phyloP scores from a whole-genome alignment of 495 filamentous ascomycete species.

The Talaromyces wortmannii region DNA sequence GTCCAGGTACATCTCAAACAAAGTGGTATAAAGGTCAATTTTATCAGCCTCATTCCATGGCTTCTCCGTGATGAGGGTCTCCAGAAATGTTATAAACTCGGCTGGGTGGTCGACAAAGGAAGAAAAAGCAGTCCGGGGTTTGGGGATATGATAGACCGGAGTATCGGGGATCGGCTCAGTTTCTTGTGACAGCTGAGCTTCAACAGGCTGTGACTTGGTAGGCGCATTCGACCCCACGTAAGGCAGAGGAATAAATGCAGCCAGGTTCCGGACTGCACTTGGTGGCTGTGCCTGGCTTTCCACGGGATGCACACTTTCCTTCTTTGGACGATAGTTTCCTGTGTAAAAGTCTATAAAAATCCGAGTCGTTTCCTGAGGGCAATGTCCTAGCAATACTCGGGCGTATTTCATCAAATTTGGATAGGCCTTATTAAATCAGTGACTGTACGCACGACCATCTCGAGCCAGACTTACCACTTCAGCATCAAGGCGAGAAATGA shows the following conservation, averaged over 20 bases:
- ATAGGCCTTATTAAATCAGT: slow-evolving; percentile 57
- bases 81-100: slow-evolving; percentile 85
- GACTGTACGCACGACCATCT: neutral
- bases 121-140: slow-evolving; percentile 87
- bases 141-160: slow-evolving; percentile 48
- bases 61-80: slow-evolving; percentile 68
- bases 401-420: slow-evolving; percentile 92
- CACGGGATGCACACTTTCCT: slow-evolving; percentile 47
- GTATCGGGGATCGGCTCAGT: slow-evolving; percentile 11
- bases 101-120: slow-evolving; percentile 91
- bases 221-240: slow-evolving; percentile 63
- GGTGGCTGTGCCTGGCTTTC: slow-evolving; percentile 50
- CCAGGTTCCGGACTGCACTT: slow-evolving; percentile 74
- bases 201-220: slow-evolving; percentile 28
- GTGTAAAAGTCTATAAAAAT: slow-evolving; percentile 93
- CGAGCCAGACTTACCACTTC: slow-evolving; percentile 50
- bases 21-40: slow-evolving; percentile 83
- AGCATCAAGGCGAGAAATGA: slow-evolving; percentile 84
- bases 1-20: slow-evolving; percentile 97
- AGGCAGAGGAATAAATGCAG: slow-evolving; percentile 74
- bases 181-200: slow-evolving; percentile 20
- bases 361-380: slow-evolving; percentile 68
- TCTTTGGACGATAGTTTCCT: slow-evolving; percentile 68
- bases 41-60: slow-evolving; percentile 63
- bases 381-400: slow-evolving; percentile 79